A percentile compares a stretch with the other conserved stretches of the same genome.
phyloP scores from a whole-genome alignment of 2,329 filamentous ascomycete species.

The Didymella pomorum region DNA sequence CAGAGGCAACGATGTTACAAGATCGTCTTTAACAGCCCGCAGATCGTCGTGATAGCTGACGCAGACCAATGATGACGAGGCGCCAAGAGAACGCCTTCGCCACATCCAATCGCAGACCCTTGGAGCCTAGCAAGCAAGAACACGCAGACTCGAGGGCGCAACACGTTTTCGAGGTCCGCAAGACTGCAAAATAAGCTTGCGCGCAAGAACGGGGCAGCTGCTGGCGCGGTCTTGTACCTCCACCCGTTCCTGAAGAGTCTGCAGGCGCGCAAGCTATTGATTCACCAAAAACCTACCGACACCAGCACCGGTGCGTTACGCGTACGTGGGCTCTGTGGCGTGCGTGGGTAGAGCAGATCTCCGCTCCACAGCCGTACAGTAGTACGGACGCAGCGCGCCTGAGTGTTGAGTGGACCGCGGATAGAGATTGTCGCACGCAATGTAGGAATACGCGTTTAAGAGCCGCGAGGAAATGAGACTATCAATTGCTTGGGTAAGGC shows the following conservation, averaged over 20 bases:
- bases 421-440: slow-evolving; percentile 11
- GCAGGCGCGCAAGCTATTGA: slow-evolving; percentile 16
- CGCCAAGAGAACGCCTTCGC: slow-evolving; percentile 14
- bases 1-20: slow-evolving; percentile 22
- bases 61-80: slow-evolving; percentile 19
- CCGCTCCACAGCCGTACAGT: slow-evolving; percentile 10
- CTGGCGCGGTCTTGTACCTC: slow-evolving; percentile 8
- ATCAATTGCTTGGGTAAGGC: not conserved
- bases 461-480: slow-evolving; percentile 6
- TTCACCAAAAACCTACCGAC: slow-evolving; percentile 9
- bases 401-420: not conserved
- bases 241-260: slow-evolving; percentile 15
- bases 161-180: too few species aligned
- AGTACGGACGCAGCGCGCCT: slow-evolving; percentile 14
- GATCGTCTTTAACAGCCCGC: slow-evolving; percentile 16
- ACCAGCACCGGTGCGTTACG: slow-evolving; percentile 14
- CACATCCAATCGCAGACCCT: slow-evolving; percentile 10
- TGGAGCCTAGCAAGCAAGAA: not conserved
- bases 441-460: slow-evolving; percentile 3
- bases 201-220: slow-evolving; percentile 10
- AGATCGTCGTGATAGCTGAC: slow-evolving; percentile 14
- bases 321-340: slow-evolving; percentile 21
- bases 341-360: slow-evolving; percentile 7
- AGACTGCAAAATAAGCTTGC: slow-evolving; percentile 13
- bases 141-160: not conserved